Base-by-base conservation (phyloP, 495 filamentous ascomycete genomes). In the Penicillium ochrochloron region DNA sequence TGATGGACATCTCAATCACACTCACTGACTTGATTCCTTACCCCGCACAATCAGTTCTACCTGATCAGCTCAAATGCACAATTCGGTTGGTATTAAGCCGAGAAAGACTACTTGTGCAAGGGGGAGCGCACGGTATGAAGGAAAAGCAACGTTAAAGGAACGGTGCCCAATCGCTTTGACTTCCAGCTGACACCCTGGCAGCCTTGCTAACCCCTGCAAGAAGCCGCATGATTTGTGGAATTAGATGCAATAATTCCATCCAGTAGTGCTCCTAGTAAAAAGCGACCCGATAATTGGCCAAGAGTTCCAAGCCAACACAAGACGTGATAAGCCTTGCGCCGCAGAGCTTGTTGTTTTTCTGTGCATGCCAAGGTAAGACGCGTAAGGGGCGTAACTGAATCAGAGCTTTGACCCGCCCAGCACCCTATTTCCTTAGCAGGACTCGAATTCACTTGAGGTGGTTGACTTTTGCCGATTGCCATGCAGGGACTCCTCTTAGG, bases 221-320 rank as follows among this genome's bases (percentile, higher is more conserved):
- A 11, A 34, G 25, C 29, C 29, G 14, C 52, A 0, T 55, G 33
- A 55, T 55, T 55, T 27, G 33, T 35, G 52, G 52, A 35, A 8
- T 19, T 19, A 14, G 10, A 5, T 9, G 15, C 52, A 55, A 55
- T 55, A 34, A 33, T 21, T 55, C 52, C 52, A 55, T 55, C 27
- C 52, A 55, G 3, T 55, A 23, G 9, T 33, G 2, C 14, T 10
- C 10, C 10, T 19, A 1, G 5, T 2, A 6, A 19, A 33, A 33
- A 1, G 8, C 31, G 31, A 9, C 52, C 7, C 5, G 4, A 5
- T 19, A 19, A 34, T 55, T 29, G 48, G 48, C 25, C 48, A 51
- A 51, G 48, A 51, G 12, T 51, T 29, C 48, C 23, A 55, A 55
- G 52, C 52, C 31, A 55, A 19, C 8, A 34, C 52, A 33, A 34